Base-by-base conservation (phyloP, 2,329 filamentous ascomycete genomes). In the Fusarium setosum region DNA sequence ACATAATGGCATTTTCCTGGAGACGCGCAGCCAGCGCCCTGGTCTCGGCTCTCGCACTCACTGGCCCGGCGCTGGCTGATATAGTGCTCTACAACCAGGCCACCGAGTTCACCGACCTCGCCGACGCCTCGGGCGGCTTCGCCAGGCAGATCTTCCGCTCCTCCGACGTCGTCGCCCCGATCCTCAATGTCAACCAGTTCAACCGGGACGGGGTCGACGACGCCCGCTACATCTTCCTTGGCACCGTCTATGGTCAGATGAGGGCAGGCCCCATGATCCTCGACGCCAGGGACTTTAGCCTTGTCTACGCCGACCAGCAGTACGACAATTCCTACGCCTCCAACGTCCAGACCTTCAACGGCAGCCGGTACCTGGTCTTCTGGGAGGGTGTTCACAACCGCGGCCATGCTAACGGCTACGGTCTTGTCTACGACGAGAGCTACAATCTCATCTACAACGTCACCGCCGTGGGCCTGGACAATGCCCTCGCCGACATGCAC, bases 381-480 rank as follows among this genome's bases (percentile, higher is more conserved):
- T 80, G 76, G 77, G 69, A 73, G 51, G 74, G 73, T 4, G 48
- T 61, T 8, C 66, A 71, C 31, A 70, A 62, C 24, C 59, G 71
- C 9, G 68, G 69, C 29, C 71, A 75, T 18, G 74, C 72, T 9
- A 73, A 72, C 23, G 75, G 75, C 23, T 60, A 68, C 31, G 74
- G 74, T 40, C 67, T 77, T 13, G 70, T 78, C 38, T 69, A 73
- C 52, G 75, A 79, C 55, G 53, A 72, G 44, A 67, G 63, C 23
- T 82, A 82, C 64, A 73, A 78, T 32, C 66, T 77, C 41, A 73
- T 75, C 37, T 76, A 76, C 68, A 76, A 78, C 24, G 72, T 81
- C 15, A 79, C 75, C 1, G 79, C 79, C 3, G 73, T 69, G 23
- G 75, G 76, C 11, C 62, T 78, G 12, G 67, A 66, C 10, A 76